A percentile compares a stretch with the other conserved stretches of the same genome.
Conservation (phyloP, 2,329 filamentous ascomycete genomes). For the Fusarium sp. region DNA sequence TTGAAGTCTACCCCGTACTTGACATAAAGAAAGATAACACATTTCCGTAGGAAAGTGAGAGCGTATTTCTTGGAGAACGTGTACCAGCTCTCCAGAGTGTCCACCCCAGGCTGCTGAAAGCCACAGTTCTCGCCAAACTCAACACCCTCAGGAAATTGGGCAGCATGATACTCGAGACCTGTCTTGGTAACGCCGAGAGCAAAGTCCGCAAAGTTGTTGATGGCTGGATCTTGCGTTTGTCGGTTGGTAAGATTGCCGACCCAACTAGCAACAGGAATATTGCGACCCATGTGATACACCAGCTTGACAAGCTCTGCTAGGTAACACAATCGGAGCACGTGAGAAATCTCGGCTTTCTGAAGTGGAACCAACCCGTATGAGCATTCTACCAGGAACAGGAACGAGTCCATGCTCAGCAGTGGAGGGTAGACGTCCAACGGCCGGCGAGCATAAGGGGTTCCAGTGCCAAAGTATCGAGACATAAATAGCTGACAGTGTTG, state of each 20-base stretch:
- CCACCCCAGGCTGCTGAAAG: conserved; percentile 68
- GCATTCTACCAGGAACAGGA: conserved; percentile 85
- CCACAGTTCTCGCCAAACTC: conserved; percentile 58
- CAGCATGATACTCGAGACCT: conserved; percentile 58
- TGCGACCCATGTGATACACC: conserved; percentile 70
- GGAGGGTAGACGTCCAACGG: conserved; percentile 65
- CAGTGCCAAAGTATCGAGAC: conserved; percentile 64
- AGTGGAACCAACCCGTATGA: conserved; percentile 77
- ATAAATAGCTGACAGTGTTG: conserved; percentile 84
- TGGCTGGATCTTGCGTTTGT: conserved; percentile 59
- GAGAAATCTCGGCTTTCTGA: conserved; percentile 78
- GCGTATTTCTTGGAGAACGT: conserved; percentile 83
- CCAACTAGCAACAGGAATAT: conserved; percentile 65
- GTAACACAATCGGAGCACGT: conserved; percentile 88
- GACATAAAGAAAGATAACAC: conserved; percentile 84
- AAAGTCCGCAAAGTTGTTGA: conserved; percentile 69
- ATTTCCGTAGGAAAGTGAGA: conserved; percentile 89
- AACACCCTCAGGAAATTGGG: conserved; percentile 46
- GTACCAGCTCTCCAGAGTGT: conserved; percentile 68
- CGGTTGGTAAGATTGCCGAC: conserved; percentile 60
- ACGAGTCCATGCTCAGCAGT: conserved; percentile 77
- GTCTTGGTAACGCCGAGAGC: conserved; percentile 63
- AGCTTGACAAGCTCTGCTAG: conserved; percentile 91
- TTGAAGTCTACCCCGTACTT: conserved; percentile 91
- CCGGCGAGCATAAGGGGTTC: conserved; percentile 56